These are phyloP conservation scores for Rachicladosporium sp. DNA, from an alignment of 2,329 filamentous ascomycete species.

Conservation along the genomic window DNA sequence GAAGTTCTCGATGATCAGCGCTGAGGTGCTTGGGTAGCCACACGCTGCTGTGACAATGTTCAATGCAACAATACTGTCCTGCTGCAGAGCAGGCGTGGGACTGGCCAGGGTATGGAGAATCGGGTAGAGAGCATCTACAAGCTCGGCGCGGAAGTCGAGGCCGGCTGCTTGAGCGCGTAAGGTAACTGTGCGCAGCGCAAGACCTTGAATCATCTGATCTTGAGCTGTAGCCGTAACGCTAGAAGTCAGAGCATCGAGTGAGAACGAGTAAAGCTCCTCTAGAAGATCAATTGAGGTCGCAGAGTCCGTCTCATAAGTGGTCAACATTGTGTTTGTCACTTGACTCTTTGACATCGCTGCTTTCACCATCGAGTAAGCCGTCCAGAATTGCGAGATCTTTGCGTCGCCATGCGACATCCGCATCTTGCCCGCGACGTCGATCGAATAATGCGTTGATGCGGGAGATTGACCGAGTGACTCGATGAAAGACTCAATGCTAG, in stretches of 20 bases:
- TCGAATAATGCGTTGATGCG: slow-evolving; percentile 34
- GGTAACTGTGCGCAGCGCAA: slow-evolving; percentile 70
- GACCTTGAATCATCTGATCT: slow-evolving; percentile 12
- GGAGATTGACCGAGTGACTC: slow-evolving; percentile 20
- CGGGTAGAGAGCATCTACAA: slow-evolving; percentile 86
- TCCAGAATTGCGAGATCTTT: slow-evolving; percentile 65
- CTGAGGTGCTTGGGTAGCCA: slow-evolving; percentile 59
- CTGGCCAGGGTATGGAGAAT: slow-evolving; percentile 78
- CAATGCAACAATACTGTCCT: slow-evolving; percentile 71
- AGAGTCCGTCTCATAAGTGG: neutral
- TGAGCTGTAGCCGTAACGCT: too few species aligned
- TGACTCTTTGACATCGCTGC: too few species aligned
- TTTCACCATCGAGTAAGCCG: slow-evolving; percentile 41
- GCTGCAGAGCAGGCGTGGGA: slow-evolving; percentile 51
- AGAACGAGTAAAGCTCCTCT: slow-evolving; percentile 58
- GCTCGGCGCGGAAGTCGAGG: slow-evolving; percentile 62
- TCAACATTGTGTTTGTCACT: too few species aligned
- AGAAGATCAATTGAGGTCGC: slow-evolving; percentile 18
- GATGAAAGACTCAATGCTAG: slow-evolving; percentile 18
- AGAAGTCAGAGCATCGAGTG: slow-evolving; percentile 34
- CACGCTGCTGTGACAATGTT: slow-evolving; percentile 69
- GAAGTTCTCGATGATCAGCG: slow-evolving; percentile 77
- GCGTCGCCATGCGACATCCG: slow-evolving; percentile 45
- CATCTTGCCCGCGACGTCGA: slow-evolving; percentile 52
- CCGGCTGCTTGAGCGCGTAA: slow-evolving; percentile 59